Base-by-base conservation (phyloP, 768 basidiomycete genomes). In the Daedalea quercina region DNA sequence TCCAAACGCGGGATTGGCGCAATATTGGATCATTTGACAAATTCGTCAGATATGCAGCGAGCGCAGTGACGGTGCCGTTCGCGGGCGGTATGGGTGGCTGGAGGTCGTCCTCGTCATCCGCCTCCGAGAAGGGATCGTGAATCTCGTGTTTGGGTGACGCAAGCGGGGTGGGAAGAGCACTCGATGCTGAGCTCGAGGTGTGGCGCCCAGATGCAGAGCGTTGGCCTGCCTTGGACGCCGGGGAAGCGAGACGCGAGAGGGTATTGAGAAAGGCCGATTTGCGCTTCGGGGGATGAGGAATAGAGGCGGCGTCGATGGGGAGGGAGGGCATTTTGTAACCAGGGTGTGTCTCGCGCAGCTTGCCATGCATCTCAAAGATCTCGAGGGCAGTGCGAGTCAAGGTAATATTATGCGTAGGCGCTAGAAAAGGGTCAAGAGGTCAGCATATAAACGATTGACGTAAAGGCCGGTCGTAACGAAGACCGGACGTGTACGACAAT, bases 331-430 rank as follows among this genome's bases (percentile, higher is more conserved):
- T 72, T 54, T 73, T 78, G 60, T 75, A 69, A 54, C 68, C 70
- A 24, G 84, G 79, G 63, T 83, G 71, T 19, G 78, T 66, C 52
- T 87, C 85, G 49, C 78, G 80, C 52, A 94, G 81, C 72, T 90
- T 91, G 47, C 76, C 75, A 66, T 93, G 83, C n/a, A 93, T 77
- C 58, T 94, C 89, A 37, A 86, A 73, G 42, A 94, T 74, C 67
- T 94, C 91, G 58, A 76, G 74, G 44, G 81, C 79, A 52, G 84
- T 83, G 54, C 92, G 82, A 8, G 85, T 87, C 44, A 94, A 81
- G 37, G 92, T 94, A 47, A 93, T 76, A 73, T 91, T 90, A 70
- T 93, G 89, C 22, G 88, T 94, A 25, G 91, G 86, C 20, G 92
- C 92, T 90, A 71, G 40, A 61, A 61, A 54, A 55, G 62, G 51